Evolutionary conservation across 2,329 filamentous ascomycete genomes (phyloP).

Genomic region (Dothiorella sarmentorum): DNA sequence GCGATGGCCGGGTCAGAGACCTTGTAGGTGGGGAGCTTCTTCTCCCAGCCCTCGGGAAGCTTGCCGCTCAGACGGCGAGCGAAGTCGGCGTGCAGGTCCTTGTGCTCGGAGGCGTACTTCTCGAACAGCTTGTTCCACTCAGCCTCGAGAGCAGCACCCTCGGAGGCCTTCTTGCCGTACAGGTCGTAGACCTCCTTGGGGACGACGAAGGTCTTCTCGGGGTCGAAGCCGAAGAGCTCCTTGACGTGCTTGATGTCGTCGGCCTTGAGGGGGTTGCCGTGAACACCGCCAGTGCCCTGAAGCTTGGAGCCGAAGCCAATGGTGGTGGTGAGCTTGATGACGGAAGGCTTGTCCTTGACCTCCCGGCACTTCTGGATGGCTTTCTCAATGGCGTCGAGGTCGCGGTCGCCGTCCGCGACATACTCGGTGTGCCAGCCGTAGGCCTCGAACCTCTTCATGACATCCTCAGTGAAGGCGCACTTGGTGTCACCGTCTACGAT

Average conservation of each 20-base stretch:
- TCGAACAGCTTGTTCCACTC: slow-evolving; percentile 94
- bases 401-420: slow-evolving; percentile 84
- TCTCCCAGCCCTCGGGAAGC: slow-evolving; percentile 95
- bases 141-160: slow-evolving; percentile 84
- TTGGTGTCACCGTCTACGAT: slow-evolving; percentile 84
- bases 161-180: slow-evolving; percentile 78
- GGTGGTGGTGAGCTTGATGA: slow-evolving; percentile 96
- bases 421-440: slow-evolving; percentile 92
- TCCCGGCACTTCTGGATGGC: slow-evolving; percentile 82
- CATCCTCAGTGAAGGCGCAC: slow-evolving; percentile 94
- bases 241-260: slow-evolving; percentile 94
- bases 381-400: slow-evolving; percentile 81
- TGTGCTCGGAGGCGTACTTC: slow-evolving; percentile 78
- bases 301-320: slow-evolving; percentile 94
- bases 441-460: slow-evolving; percentile 87
- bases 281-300: slow-evolving; percentile 90
- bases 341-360: slow-evolving; percentile 91
- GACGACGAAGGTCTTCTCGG: slow-evolving; percentile 86
- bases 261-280: slow-evolving; percentile 92
- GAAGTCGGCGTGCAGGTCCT: slow-evolving; percentile 76
- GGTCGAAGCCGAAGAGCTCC: slow-evolving; percentile 93
- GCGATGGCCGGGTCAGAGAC: slow-evolving; percentile 79
- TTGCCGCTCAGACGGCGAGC: slow-evolving; percentile 74
- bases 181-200: slow-evolving; percentile 91
- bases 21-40: slow-evolving; percentile 86